Conservation (phyloP, 1,284 basidiomycete genomes). For the Microbotryum silenes-acaulis region DNA sequence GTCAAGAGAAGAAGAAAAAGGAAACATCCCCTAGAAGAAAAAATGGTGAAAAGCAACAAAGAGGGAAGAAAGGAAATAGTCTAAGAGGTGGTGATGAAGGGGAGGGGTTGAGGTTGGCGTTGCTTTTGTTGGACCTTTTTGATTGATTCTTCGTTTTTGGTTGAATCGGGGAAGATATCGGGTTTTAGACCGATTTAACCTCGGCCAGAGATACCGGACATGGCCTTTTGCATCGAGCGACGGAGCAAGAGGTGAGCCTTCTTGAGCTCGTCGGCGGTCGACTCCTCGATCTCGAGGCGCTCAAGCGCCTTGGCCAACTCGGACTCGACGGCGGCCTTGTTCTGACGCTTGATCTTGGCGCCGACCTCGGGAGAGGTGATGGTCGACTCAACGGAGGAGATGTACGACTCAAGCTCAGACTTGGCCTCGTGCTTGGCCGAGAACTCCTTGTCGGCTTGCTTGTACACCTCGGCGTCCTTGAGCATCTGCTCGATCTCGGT, state of each 20-base stretch:
- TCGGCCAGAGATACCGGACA: too few species aligned
- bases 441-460: conserved; percentile 94
- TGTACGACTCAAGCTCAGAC: conserved; percentile 89
- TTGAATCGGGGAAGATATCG: too few species aligned
- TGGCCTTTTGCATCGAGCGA: conserved; percentile 84
- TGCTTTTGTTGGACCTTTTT: too few species aligned
- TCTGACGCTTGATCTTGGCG: conserved; percentile 94
- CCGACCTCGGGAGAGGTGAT: conserved; percentile 90
- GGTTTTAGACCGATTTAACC: not conserved
- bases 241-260: conserved; percentile 87
- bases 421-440: conserved; percentile 92
- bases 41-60: too few species aligned
- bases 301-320: conserved; percentile 94
- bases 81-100: too few species aligned
- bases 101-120: too few species aligned
- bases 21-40: too few species aligned
- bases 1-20: too few species aligned
- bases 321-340: conserved; percentile 82
- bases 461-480: conserved; percentile 90
- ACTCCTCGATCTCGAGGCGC: conserved; percentile 92
- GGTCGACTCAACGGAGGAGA: conserved; percentile 87
- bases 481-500: conserved; percentile 98
- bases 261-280: conserved; percentile 81
- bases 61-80: too few species aligned
- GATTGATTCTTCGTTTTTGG: too few species aligned